Evolutionary conservation across 148 eudicot genomes (phyloP).

Genomic region (Camellia lanceoleosa): DNA sequence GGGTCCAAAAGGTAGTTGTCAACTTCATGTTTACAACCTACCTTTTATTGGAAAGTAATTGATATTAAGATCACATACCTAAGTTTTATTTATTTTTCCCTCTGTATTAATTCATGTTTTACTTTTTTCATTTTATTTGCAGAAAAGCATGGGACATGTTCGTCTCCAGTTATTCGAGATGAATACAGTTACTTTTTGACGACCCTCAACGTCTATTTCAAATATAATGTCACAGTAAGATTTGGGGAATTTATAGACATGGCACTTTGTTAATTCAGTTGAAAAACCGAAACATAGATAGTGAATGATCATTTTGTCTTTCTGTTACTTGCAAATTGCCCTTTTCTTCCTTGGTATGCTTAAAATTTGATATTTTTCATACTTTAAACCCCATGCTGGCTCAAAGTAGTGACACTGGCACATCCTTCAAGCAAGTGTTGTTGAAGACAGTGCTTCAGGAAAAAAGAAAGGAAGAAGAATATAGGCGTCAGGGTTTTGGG

Average conservation of each 20-base stretch:
- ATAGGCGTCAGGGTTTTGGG: neutral
- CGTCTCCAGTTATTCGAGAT: constrained; percentile 52
- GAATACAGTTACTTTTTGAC: constrained; percentile 73
- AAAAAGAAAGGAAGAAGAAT: neutral
- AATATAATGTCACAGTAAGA: constrained; percentile 88
- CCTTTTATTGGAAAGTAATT: neutral
- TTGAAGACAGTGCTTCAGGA: neutral
- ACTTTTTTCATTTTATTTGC: constrained; percentile 30
- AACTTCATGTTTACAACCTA: neutral
- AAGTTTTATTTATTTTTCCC: neutral
- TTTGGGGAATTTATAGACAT: neutral
- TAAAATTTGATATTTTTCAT: neutral
- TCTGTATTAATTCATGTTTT: neutral
- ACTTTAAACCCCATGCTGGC: neutral
- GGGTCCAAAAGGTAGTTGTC: neutral
- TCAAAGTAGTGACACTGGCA: no score
- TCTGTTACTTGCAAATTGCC: constrained; percentile 6
- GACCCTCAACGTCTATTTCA: constrained; percentile 72
- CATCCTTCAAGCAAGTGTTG: no score
- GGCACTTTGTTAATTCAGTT: neutral
- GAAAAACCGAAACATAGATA: neutral
- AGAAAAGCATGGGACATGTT: constrained; percentile 96
- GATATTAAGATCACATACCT: neutral
- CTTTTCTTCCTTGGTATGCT: neutral
- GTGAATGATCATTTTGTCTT: neutral